Conservation (phyloP, 192 early-diverging fungal genomes). For the Mortierella hygrophila region DNA sequence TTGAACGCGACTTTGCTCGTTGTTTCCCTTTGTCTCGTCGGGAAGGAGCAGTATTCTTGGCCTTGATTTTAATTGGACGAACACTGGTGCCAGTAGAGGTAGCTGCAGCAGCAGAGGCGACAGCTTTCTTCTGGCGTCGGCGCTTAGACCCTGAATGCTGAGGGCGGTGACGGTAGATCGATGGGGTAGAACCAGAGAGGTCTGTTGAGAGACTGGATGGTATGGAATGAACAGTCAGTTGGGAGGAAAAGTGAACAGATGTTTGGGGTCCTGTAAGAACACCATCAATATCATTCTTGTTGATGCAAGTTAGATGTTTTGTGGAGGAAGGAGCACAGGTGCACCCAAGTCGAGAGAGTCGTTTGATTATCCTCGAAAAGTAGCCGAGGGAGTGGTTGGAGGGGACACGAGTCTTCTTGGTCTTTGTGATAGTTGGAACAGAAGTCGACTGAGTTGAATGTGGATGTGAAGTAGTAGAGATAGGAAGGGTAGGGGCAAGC, state of each 20-base stretch:
- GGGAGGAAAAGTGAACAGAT: slow-evolving; percentile 10
- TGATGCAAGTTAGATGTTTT: not conserved
- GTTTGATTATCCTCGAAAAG: slow-evolving; percentile 10
- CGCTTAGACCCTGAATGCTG: not conserved
- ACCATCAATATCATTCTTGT: not conserved
- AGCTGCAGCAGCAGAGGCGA: not conserved
- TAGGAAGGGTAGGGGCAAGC: not conserved
- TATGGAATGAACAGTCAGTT: not conserved
- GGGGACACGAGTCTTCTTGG: not conserved
- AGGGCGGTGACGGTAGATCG: not conserved
- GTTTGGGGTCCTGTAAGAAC: not conserved
- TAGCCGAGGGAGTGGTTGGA: slow-evolving; percentile 13
- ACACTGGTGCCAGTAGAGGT: not conserved
- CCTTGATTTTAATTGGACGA: not conserved
- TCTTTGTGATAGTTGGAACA: not conserved
- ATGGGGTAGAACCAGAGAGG: not conserved
- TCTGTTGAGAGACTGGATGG: not conserved
- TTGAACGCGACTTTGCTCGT: slow-evolving; percentile 7
- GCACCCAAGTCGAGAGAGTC: slow-evolving; percentile 19
- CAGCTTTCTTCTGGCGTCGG: not conserved
- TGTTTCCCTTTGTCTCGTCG: slow-evolving; percentile 12
- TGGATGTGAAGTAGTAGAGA: not conserved
- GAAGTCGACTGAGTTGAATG: not conserved
- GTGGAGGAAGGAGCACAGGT: slow-evolving; percentile 12
- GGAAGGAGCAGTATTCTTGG: not conserved